Conservation (phyloP, 2,329 filamentous ascomycete genomes). For the Metarhizium rileyi region DNA sequence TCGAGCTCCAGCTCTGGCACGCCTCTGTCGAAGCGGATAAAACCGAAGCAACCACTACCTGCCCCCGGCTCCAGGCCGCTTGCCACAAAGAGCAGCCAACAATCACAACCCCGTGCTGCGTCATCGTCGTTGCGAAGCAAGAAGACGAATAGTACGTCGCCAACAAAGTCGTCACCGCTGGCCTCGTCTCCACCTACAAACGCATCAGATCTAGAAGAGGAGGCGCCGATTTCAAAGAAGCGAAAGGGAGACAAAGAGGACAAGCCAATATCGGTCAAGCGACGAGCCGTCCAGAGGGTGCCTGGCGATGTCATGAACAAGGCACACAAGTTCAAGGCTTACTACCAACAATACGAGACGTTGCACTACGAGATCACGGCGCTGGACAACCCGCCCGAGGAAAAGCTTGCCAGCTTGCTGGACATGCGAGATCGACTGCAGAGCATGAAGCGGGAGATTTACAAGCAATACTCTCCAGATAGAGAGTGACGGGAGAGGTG, state of each 20-base stretch:
- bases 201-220: constrained; percentile 49
- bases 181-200: constrained; percentile 58
- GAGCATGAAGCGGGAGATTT: constrained; percentile 50
- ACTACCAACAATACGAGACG: constrained; percentile 46
- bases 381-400: constrained; percentile 39
- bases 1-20: constrained; percentile 51
- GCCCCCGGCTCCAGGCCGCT: constrained; percentile 31
- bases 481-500: constrained; percentile 12
- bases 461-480: constrained; percentile 31
- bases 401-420: constrained; percentile 40
- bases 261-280: constrained; percentile 19
- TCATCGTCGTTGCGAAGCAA: constrained; percentile 31
- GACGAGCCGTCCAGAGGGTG: constrained; percentile 19
- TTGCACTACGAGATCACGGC: constrained; percentile 46
- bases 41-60: constrained; percentile 33
- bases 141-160: constrained; percentile 44
- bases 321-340: constrained; percentile 45
- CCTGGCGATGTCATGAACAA: constrained; percentile 37
- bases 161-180: constrained; percentile 53
- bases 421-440: constrained; percentile 46
- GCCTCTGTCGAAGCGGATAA: constrained; percentile 48
- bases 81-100: constrained; percentile 37
- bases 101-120: constrained; percentile 26
- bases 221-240: constrained; percentile 29
- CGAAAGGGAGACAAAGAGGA: constrained; percentile 27